Evolutionary conservation across 2,329 filamentous ascomycete species (phyloP), one percentile per base, ranked within the genome.

Genomic region (Fusarium irregulare): DNA sequence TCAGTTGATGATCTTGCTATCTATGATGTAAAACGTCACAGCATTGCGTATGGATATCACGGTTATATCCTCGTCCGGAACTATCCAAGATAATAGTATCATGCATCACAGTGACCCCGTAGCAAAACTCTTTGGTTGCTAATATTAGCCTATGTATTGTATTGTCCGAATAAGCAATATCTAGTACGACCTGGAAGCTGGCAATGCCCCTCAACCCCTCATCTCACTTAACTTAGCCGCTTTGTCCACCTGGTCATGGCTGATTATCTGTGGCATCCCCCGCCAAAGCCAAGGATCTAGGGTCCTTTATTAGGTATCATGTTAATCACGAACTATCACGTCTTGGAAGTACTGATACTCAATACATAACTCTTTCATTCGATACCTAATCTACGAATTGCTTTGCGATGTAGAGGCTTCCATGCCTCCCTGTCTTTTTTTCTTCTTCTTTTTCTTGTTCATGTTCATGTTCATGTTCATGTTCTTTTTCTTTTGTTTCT

Each of bases 301-400:
- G 23, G 37, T 54, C 58, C 16, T 45, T 14, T 16, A 27, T 14
- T n/a, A 27, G 10, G 18, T n/a, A 6, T 21, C n/a, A 37, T 13
- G 34, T 21, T n/a, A n/a, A 37, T 46, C 21, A 18, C n/a, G 21
- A 32, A 25, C 16, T 20, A 23, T 55, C 4, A 28, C 18, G 25
- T 25, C 42, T 14, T 12, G 16, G 20, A 27, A 18, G 32, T 25
- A 14, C 10, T 44, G 23, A 23, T 47, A n/a, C 21, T 55, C 11
- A 44, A 34, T 67, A 54, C 37, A 62, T 54, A 28, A 65, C 54
- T 72, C 49, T 71, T 72, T 71, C 59, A 72, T 70, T 71, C 47
- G 56, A 30, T 66, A 50, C 40, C 54, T 56, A 56, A 66, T 54
- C 47, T 66, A 66, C 40, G 62, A 16, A 53, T 28, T 56, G 49